Base-by-base conservation (phyloP, 805 yeast species). In the Zygoascus biomembranicola region DNA sequence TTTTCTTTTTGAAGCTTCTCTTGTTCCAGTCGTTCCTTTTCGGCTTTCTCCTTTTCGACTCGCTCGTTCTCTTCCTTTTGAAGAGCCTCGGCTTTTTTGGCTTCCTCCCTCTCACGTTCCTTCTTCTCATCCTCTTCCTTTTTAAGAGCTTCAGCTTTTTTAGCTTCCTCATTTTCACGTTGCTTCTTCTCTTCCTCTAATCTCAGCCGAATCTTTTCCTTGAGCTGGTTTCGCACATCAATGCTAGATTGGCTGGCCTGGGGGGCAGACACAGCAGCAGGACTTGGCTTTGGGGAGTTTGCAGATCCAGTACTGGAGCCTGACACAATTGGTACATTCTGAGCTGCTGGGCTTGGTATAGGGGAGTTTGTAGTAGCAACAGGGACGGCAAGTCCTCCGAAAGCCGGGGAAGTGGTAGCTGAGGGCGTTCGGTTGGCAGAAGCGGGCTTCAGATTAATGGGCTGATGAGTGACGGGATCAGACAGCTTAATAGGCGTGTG, bases 381-480 rank as follows among this genome's bases (percentile, higher is more conserved):
- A 20, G 50, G n/a, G 4, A 37, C n/a, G 16, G 37, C 46, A 26
- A 55, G 35, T 16, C 16, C 16, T 13, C 16, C 16, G 10, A n/a
- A 11, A 31, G 16, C 18, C 14, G 18, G 32, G 11, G 35, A 10
- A 23, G 32, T 14, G 11, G 49, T 28, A 18, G 35, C 32, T 45
- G 48, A 31, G 23, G 48, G 13, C 35, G 32, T 39, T 20, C 31
- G 26, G 20, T 8, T 32, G 42, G 41, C 26, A n/a, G 20, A 32
- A 20, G 37, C 41, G 16, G 39, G 16, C 47, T 42, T 39, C 52
- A 60, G 47, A 28, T 60, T 59, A 23, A 62, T 61, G 20, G 64
- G 65, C 52, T 59, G 55, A 44, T 58, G 58, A 23, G 65, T 61
- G 28, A 52, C 55, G 16, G 65, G 65, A 49, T 62, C 65, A 32